phyloP scores from a whole-genome alignment of 2,329 filamentous ascomycete species.

The Fusarium scirpi region DNA sequence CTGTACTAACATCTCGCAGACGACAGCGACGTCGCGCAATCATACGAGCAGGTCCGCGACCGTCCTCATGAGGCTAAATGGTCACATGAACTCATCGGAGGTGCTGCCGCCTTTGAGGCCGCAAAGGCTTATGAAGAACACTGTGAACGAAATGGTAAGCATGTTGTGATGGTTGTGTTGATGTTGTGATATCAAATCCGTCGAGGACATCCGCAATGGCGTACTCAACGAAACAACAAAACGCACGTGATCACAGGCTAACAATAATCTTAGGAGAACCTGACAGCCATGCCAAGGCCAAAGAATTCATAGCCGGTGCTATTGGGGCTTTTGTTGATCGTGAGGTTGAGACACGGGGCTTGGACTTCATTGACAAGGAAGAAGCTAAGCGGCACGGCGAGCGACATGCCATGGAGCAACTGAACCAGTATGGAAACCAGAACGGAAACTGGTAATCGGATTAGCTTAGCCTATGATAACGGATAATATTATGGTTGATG shows the following conservation, averaged over 20 bases:
- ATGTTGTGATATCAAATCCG: not conserved
- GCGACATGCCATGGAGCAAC: constrained; percentile 43
- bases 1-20: constrained; percentile 19
- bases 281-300: constrained; percentile 46
- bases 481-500: not conserved
- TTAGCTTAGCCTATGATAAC: not conserved
- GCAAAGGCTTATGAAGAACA: constrained; percentile 51
- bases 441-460: constrained; percentile 17
- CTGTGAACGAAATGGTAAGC: constrained; percentile 42
- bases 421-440: constrained; percentile 26
- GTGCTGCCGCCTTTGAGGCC: constrained; percentile 49
- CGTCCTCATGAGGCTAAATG: constrained; percentile 48
- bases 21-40: constrained; percentile 40
- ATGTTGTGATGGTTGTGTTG: not conserved
- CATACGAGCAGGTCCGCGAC: constrained; percentile 45
- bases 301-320: constrained; percentile 47
- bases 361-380: constrained; percentile 47
- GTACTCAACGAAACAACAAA: not conserved
- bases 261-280: constrained; percentile 41
- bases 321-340: constrained; percentile 50
- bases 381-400: constrained; percentile 49
- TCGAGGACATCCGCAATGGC: not conserved
- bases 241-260: not conserved
- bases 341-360: constrained; percentile 49
- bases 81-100: constrained; percentile 49